These are phyloP conservation scores for Mitragyna speciosa DNA, from an alignment of 257 asterid species.

Conservation along the genomic window DNA sequence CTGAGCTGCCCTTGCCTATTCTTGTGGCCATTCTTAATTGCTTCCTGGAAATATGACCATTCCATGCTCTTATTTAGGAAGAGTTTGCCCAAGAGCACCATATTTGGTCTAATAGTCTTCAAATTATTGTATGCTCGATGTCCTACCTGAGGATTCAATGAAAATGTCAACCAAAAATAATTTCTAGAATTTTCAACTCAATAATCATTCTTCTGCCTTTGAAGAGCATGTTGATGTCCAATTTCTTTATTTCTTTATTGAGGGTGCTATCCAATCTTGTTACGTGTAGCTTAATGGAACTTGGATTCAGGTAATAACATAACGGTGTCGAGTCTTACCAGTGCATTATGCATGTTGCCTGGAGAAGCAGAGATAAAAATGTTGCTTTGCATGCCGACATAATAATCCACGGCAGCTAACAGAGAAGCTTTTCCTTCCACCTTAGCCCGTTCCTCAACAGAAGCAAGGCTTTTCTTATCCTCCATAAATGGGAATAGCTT, in stretches of 20 bases:
- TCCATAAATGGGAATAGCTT: conserved; percentile 40
- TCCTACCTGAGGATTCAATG: conserved; percentile 31
- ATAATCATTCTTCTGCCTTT: background rate
- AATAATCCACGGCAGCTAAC: conserved; percentile 41
- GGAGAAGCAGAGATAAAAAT: conserved; percentile 46
- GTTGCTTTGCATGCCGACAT: conserved; percentile 43
- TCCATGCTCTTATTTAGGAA: conserved; percentile 37
- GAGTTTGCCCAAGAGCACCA: conserved; percentile 44
- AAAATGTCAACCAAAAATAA: background rate
- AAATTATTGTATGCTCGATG: conserved; percentile 41
- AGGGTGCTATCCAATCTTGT: background rate
- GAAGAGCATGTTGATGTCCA: too few relatives aligned
- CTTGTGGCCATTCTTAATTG: conserved; percentile 43
- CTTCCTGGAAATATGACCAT: conserved; percentile 42
- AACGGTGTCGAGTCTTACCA: conserved; percentile 25
- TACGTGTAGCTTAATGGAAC: background rate
- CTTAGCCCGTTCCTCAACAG: conserved; percentile 28
- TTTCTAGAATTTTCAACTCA: background rate
- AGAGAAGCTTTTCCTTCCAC: conserved; percentile 42
- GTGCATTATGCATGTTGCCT: conserved; percentile 47
- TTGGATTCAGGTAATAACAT: background rate
- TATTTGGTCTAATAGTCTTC: conserved; percentile 44
- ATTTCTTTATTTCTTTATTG: background rate
- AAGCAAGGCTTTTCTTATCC: conserved; percentile 40
- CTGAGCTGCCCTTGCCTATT: conserved; percentile 44